Evolutionary conservation across 2,329 filamentous ascomycete genomes (phyloP).

Genomic region (Massarina eburnea): DNA sequence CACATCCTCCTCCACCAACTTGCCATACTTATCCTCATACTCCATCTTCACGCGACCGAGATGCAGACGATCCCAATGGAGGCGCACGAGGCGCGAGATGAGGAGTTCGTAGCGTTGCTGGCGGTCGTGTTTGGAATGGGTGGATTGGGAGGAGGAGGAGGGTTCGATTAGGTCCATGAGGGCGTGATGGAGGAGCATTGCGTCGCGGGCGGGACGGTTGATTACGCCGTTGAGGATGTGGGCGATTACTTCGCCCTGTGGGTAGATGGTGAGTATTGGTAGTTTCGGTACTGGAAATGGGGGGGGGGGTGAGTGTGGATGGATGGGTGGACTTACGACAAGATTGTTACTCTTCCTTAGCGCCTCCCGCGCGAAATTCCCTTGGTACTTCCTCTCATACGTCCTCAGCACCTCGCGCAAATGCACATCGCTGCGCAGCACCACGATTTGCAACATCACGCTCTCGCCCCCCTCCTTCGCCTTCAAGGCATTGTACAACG

Average conservation of each 20-base stretch:
- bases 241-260: conserved; percentile 85
- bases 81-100: conserved; percentile 81
- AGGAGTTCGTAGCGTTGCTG: conserved; percentile 78
- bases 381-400: conserved; percentile 72
- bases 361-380: conserved; percentile 86
- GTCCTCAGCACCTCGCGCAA: conserved; percentile 74
- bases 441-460: conserved; percentile 82
- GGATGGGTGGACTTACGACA: conserved; percentile 66
- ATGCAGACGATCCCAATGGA: conserved; percentile 90
- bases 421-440: conserved; percentile 78
- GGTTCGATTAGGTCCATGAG: conserved; percentile 59
- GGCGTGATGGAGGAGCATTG: conserved; percentile 86
- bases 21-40: conserved; percentile 75
- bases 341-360: conserved; percentile 88
- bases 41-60: conserved; percentile 77
- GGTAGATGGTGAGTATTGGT: conserved; percentile 2
- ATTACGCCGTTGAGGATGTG: conserved; percentile 97
- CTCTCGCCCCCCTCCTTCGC: conserved; percentile 79
- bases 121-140: conserved; percentile 39
- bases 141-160: conserved; percentile 12
- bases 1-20: conserved; percentile 75
- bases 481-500: conserved; percentile 69
- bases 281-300: neutral
- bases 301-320: neutral
- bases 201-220: conserved; percentile 91